phyloP scores from a whole-genome alignment of 106 monocot genomes.

The Chionographis japonica region DNA sequence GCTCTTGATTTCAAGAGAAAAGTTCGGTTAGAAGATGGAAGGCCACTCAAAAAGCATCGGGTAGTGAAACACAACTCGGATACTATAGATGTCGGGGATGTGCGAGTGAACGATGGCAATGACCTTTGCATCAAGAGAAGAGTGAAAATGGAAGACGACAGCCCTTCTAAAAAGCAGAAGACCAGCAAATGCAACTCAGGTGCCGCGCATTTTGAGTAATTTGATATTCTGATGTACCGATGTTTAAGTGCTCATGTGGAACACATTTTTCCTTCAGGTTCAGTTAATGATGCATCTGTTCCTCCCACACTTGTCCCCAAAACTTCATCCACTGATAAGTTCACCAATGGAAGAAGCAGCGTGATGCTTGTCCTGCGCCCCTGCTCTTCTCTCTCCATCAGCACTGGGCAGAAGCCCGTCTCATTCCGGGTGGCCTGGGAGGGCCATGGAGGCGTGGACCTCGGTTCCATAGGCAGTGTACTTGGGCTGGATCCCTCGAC shows the following conservation, averaged over 20 bases:
- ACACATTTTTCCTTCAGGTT: conserved; percentile 3
- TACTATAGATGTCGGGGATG: not conserved
- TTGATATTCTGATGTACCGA: too few relatives aligned
- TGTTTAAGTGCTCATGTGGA: not conserved
- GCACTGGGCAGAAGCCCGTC: too few relatives aligned
- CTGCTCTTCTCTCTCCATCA: too few relatives aligned
- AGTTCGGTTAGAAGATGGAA: conserved; percentile 11
- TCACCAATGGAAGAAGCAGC: too few relatives aligned
- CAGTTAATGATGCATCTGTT: not conserved
- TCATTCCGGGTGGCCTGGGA: too few relatives aligned
- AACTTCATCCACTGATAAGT: too few relatives aligned
- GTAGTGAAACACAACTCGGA: not conserved
- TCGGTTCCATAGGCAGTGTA: conserved; percentile 27
- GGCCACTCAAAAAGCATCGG: conserved; percentile 21
- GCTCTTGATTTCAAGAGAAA: conserved; percentile 19
- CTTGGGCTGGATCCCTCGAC: conserved; percentile 39
- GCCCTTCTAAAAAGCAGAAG: conserved; percentile 22
- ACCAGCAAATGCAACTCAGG: not conserved
- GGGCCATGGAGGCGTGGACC: conserved; percentile 24
- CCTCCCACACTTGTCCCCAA: too few relatives aligned
- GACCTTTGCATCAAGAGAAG: conserved; percentile 23
- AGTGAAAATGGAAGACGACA: conserved; percentile 25
- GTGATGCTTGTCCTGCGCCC: too few relatives aligned
- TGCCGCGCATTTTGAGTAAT: not conserved
- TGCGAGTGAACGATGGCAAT: conserved; percentile 5